Conservation (phyloP, 179 eudicot species). For the Nepenthes alata region DNA sequence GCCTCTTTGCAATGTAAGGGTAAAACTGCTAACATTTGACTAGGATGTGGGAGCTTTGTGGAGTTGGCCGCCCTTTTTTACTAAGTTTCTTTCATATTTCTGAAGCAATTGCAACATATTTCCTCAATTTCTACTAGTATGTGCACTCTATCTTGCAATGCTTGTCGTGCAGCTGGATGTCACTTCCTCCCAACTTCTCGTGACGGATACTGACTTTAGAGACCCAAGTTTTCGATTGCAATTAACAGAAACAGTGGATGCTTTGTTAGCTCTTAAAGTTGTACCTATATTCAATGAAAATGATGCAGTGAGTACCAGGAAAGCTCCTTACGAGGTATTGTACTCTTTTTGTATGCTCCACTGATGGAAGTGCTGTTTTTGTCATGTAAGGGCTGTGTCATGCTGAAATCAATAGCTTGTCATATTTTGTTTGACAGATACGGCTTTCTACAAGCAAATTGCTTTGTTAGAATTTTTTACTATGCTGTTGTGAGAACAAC, state of each 20-base stretch:
- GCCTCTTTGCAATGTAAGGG: too few species aligned
- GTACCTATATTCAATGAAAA: constrained; percentile 90
- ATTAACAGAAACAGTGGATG: constrained; percentile 54
- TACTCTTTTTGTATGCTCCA: constrained; percentile 2
- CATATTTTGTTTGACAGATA: too few species aligned
- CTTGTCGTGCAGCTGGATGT: constrained; percentile 62
- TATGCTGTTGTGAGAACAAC: too few species aligned
- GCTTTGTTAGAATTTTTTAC: too few species aligned
- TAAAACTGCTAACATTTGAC: too few species aligned
- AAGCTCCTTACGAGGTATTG: constrained; percentile 85
- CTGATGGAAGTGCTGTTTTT: neutral
- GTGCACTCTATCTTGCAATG: neutral
- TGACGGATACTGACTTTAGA: constrained; percentile 89
- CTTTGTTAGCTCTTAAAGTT: constrained; percentile 52
- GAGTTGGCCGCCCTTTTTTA: too few species aligned
- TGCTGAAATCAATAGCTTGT: too few species aligned
- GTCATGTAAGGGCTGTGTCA: neutral
- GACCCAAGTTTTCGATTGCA: constrained; percentile 71
- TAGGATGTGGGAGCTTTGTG: too few species aligned
- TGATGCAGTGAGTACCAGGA: constrained; percentile 90
- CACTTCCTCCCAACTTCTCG: constrained; percentile 89
- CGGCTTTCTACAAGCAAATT: too few species aligned
- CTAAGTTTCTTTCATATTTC: too few species aligned
- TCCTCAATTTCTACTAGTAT: too few species aligned
- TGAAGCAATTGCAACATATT: too few species aligned